Percentiles rank a stretch among this genome's conserved stretches.
Conservation (phyloP, 768 basidiomycete species). For the Coprinopsis cinerea region DNA sequence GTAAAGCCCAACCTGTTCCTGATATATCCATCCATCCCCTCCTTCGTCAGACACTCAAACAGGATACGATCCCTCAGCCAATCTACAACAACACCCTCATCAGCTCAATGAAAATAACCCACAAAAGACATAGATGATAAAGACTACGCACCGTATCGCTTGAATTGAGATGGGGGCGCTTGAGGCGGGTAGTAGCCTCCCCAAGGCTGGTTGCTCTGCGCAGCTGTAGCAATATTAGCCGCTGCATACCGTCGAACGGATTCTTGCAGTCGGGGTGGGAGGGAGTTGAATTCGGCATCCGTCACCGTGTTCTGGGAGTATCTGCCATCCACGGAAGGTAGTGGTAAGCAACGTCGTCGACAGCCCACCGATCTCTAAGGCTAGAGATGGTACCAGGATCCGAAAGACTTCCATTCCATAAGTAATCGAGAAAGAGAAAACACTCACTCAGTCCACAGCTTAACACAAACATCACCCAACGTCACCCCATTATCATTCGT, state of each 20-base stretch:
- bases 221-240: constrained; percentile 20
- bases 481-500: constrained; percentile 70
- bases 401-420: not conserved
- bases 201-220: constrained; percentile 38
- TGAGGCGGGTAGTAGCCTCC: no score
- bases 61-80: constrained; percentile 72
- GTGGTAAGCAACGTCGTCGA: no score
- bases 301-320: constrained; percentile 67
- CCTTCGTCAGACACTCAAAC: constrained; percentile 59
- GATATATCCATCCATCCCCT: constrained; percentile 47
- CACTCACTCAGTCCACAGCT: constrained; percentile 73
- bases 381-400: no score
- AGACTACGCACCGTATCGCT: constrained; percentile 43
- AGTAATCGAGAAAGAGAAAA: not conserved
- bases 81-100: constrained; percentile 33
- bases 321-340: no score
- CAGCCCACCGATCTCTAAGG: no score
- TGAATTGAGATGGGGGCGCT: constrained; percentile 46
- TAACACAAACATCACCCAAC: constrained; percentile 59
- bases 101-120: not conserved
- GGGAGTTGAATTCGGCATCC: constrained; percentile 54
- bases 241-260: constrained; percentile 59
- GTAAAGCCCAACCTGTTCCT: constrained; percentile 61
- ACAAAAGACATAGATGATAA: not conserved
- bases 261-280: constrained; percentile 64